These are phyloP conservation scores for Intubia oerlemansii DNA, from an alignment of 2,329 filamentous ascomycete species.

Conservation along the genomic window DNA sequence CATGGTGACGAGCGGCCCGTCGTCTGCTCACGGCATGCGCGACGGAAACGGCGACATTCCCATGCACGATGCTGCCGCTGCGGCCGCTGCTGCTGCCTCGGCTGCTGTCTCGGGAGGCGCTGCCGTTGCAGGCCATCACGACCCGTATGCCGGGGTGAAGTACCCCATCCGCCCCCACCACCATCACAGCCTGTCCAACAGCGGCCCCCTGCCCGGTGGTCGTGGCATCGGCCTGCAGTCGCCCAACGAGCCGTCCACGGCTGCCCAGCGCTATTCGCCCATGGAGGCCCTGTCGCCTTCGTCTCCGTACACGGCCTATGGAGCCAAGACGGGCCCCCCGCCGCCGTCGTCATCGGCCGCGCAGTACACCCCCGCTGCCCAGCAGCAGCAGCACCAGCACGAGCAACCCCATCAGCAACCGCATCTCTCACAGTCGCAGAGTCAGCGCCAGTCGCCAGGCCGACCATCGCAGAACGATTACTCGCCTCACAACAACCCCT, in stretches of 20 bases:
- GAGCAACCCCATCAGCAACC: too few relatives aligned
- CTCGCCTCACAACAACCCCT: conserved; percentile 15
- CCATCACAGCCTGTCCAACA: conserved; percentile 44
- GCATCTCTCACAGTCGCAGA: too few relatives aligned
- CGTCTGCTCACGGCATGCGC: too few relatives aligned
- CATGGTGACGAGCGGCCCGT: too few relatives aligned
- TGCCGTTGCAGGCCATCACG: conserved; percentile 18
- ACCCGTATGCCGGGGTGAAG: conserved; percentile 70
- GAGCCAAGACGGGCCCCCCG: conserved; percentile 25
- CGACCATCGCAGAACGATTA: conserved; percentile 35
- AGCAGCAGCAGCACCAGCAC: conserved; percentile 4
- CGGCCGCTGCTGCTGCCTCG: conserved; percentile 1
- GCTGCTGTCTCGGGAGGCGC: too few relatives aligned
- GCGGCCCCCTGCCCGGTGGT: conserved; percentile 12
- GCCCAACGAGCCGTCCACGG: conserved; percentile 55
- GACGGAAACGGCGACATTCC: conserved; percentile 49
- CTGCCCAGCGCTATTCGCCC: conserved; percentile 82
- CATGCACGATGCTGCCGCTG: conserved; percentile 53
- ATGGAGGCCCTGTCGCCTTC: conserved; percentile 64
- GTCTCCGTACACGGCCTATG: conserved; percentile 32
- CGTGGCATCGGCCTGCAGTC: conserved; percentile 36
- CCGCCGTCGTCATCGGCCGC: conserved; percentile 22
- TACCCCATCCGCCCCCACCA: conserved; percentile 65
- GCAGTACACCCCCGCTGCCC: conserved; percentile 3
- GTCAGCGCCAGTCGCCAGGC: conserved; percentile 57